Base-by-base conservation (phyloP, 2,329 filamentous ascomycete species). In the Leptodontidium sp. region DNA sequence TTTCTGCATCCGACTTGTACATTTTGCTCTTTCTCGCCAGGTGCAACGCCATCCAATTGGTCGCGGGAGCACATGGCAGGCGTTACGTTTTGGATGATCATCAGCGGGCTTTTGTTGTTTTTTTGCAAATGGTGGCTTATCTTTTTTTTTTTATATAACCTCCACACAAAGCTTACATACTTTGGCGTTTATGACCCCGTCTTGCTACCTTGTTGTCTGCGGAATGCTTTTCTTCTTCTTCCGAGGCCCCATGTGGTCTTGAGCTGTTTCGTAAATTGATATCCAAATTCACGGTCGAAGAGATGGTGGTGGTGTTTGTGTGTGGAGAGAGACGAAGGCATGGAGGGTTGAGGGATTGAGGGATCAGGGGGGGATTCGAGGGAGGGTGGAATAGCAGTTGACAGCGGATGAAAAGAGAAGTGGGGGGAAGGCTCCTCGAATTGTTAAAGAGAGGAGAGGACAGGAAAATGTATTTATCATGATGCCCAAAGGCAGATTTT, bases 21-120 rank as follows among this genome's bases (percentile, higher is more conserved):
- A 62, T 65, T 66, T 57, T 53, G 2, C 62, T 38, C 26, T 50
- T 50, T 8, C 53, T 38, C 35, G 24, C 26, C 26, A 62, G 12
- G 12, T 64, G 40, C 35, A 12, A 62, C 38, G 38, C 38, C 2
- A 32, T 35, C 15, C 35, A 5, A 57, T 45, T 12, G 40, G 29
- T 43, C n/a, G 26, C 32, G 50, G 52, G 55, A 35, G n/a, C 35
- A n/a, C 35, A 24, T 3, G 57, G 71, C 67, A 68, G 69, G 72
- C 70, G 69, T 73, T 74, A 61, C 61, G 26, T 68, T 68, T 66
- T 66, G 68, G 63, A 68, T 69, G 62, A 66, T 67, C 59, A 69
- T 68, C 70, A 66, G 61, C 49, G 61, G 35, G 24, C 58, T 45
- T 49, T 45, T n/a, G 9, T 24, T 21, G 21, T 21, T 21, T 50